These are phyloP conservation scores for Kwoniella bestiolae DNA, from an alignment of 768 basidiomycete genomes.

Conservation along the genomic window DNA sequence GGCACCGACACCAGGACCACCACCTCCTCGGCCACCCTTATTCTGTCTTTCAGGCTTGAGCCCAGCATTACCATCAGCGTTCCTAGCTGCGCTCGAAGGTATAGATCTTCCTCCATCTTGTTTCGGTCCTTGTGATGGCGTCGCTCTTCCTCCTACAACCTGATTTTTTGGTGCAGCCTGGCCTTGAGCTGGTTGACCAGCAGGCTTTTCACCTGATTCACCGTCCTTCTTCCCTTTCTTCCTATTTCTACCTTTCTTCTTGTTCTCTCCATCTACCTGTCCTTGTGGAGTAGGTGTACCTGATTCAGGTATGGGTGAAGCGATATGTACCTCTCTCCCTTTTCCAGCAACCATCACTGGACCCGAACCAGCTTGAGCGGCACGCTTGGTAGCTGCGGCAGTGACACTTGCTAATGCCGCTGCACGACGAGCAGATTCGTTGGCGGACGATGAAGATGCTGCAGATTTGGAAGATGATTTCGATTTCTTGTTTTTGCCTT, in stretches of 20 bases:
- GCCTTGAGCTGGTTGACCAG: not conserved
- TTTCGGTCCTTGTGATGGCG: not conserved
- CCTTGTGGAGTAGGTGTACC: not conserved
- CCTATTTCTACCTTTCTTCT: constrained; percentile 22
- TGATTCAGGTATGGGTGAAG: constrained; percentile 7
- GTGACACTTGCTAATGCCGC: constrained; percentile 37
- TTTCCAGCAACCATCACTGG: constrained; percentile 45
- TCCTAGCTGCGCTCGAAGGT: not conserved
- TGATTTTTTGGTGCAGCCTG: not conserved
- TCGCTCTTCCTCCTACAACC: not conserved
- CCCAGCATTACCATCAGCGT: not conserved
- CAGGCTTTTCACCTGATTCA: not conserved
- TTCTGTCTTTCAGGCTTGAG: not conserved
- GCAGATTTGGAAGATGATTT: constrained; percentile 19
- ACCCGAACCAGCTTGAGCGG: constrained; percentile 26
- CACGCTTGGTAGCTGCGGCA: constrained; percentile 39
- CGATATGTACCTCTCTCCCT: constrained; percentile 39
- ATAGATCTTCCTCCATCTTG: constrained; percentile 2
- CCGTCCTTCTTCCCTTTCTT: constrained; percentile 23
- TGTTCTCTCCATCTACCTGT: constrained; percentile 11
- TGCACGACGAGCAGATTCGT: constrained; percentile 27
- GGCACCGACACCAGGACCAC: not conserved
- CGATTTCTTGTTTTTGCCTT: constrained; percentile 60
- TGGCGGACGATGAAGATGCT: constrained; percentile 19
- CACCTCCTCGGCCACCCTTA: constrained; percentile 5